These are phyloP conservation scores for Neonectria sp. DNA, from an alignment of 2,329 filamentous ascomycete species.

Conservation along the genomic window DNA sequence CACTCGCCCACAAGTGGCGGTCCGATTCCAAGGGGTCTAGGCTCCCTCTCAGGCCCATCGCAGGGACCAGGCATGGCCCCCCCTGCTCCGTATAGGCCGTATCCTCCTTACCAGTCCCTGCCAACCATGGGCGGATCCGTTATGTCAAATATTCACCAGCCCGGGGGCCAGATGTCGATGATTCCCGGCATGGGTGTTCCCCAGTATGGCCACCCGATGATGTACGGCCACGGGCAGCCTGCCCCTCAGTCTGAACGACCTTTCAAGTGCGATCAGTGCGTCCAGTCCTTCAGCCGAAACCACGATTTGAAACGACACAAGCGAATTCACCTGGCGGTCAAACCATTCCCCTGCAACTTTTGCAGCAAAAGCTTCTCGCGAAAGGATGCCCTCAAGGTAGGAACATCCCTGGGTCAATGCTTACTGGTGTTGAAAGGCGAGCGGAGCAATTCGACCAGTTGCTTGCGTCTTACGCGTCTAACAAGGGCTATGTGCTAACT, in stretches of 20 bases:
- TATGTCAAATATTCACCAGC: constrained; percentile 84
- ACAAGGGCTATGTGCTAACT: constrained; percentile 33
- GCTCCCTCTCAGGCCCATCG: constrained; percentile 47
- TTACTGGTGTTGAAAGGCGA: neutral
- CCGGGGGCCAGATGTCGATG: constrained; percentile 79
- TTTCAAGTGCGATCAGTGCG: constrained; percentile 94
- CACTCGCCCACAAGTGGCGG: constrained; percentile 63
- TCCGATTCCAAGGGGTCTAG: constrained; percentile 57
- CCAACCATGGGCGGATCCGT: constrained; percentile 77
- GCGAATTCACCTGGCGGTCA: constrained; percentile 93
- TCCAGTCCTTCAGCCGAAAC: constrained; percentile 95
- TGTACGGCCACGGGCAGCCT: constrained; percentile 72
- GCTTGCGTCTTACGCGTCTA: neutral
- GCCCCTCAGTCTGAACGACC: constrained; percentile 79
- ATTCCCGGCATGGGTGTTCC: constrained; percentile 71
- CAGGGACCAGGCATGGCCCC: constrained; percentile 57
- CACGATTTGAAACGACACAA: constrained; percentile 98
- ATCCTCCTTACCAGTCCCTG: constrained; percentile 64
- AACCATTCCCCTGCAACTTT: constrained; percentile 91
- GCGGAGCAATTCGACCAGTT: neutral
- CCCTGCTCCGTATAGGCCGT: constrained; percentile 67
- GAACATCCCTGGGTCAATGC: constrained; percentile 42
- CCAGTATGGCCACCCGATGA: constrained; percentile 72
- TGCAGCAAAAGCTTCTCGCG: constrained; percentile 98
- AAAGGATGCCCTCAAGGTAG: constrained; percentile 96